phyloP scores from a whole-genome alignment of 495 filamentous ascomycete genomes.

The Stereocaulon alpinum region DNA sequence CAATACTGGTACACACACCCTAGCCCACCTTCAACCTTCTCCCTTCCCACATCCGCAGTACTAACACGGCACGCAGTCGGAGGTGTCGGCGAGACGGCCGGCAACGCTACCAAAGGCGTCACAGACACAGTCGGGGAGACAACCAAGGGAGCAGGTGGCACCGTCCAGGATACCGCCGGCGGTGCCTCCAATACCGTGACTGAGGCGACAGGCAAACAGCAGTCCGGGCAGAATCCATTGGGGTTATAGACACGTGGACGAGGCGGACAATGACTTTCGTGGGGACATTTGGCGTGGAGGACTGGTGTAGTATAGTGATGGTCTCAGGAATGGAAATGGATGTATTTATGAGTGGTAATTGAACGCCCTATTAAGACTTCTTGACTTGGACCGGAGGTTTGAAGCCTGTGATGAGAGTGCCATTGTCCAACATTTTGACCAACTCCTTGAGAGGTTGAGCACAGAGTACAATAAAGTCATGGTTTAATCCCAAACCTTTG shows the following conservation, averaged over 20 bases:
- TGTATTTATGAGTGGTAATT: too few species aligned
- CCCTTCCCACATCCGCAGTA: background rate
- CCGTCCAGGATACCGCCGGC: conserved; percentile 12
- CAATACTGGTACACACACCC: conserved; percentile 5
- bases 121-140: conserved; percentile 15
- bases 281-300: background rate
- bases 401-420: too few species aligned
- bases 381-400: too few species aligned
- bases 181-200: conserved; percentile 5
- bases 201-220: conserved; percentile 12
- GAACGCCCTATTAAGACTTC: too few species aligned
- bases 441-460: too few species aligned
- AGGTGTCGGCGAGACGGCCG: conserved; percentile 16
- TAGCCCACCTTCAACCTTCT: background rate
- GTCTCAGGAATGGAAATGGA: too few species aligned
- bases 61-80: conserved; percentile 10
- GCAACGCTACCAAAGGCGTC: conserved; percentile 14
- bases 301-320: too few species aligned
- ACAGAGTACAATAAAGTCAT: background rate
- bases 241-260: conserved; percentile 1
- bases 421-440: too few species aligned
- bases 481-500: background rate
- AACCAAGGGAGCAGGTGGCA: conserved; percentile 9
- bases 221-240: conserved; percentile 21
- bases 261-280: too few species aligned